Evolutionary conservation across 1,284 basidiomycete genomes (phyloP), one percentile per base, ranked within the genome.

Genomic region (Ganoderma leucocontextum): DNA sequence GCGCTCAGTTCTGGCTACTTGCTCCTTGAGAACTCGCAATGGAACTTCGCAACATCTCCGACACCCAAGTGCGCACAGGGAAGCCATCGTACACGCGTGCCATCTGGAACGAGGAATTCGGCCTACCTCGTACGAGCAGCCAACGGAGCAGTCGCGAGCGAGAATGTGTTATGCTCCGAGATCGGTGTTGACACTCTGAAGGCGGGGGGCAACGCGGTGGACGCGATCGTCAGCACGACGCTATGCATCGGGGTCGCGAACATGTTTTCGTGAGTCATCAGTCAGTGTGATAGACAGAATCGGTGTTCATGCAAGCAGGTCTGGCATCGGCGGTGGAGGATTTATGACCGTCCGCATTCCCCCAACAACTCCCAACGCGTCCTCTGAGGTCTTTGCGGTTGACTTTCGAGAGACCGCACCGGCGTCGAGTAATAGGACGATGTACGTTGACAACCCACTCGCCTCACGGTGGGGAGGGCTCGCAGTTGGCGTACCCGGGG

Each of bases 381-480:
- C 80, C 35, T 91, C 91, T 36, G 83, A 90, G 71, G 91, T 92
- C 60, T 92, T 86, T 78, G 89, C 89, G 3, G 86, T 98, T 65
- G 94, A 98, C 82, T 98, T 96, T 78, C 88, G 97, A 58, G 97
- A 98, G 80, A 92, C 89, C 0, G 94, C 93, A 0, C 95, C 97
- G 0, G 86, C 86, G 0, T 79, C 87, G 53, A 83, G 95, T 2
- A 91, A 91, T 74, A 80, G 83, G 60, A 89, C 89, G 10, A 98
- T 98, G 95, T 98, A 89, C 78, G 77, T 81, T 19, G 75, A 81
- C 33, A 76, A 87, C 62, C 85, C 90, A 0, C 72, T 76, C 0
- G 81, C 85, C 3, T 85, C 93, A 19, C 83, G 78, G 68, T 88
- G 87, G 67, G 96, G 97, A 9, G 96, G 97, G 3, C 82, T 98